phyloP scores from a whole-genome alignment of 2,329 filamentous ascomycete genomes.

The Tolypocladium ovalisporum region DNA sequence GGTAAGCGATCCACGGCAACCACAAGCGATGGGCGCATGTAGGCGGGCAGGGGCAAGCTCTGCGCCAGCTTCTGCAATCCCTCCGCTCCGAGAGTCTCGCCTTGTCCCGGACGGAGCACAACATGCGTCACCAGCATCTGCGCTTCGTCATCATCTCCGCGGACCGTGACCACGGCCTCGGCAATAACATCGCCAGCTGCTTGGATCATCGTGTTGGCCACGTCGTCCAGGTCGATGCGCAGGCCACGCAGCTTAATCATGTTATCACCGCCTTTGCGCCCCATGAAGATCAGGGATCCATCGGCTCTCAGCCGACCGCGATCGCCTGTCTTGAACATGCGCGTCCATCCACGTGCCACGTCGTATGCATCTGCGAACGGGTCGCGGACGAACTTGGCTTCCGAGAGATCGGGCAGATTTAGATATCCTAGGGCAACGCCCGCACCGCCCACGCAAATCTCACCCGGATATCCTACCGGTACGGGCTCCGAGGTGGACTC shows the following conservation, averaged over 20 bases:
- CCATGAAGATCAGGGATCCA: slow-evolving; percentile 22
- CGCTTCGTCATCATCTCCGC: slow-evolving; percentile 1
- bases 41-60: not conserved
- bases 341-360: slow-evolving; percentile 9
- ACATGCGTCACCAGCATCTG: slow-evolving; percentile 18
- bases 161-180: slow-evolving; percentile 12
- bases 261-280: slow-evolving; percentile 28
- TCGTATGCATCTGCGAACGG: slow-evolving; percentile 4
- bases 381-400: not conserved
- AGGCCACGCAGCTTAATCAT: slow-evolving; percentile 34
- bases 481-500: slow-evolving; percentile 6
- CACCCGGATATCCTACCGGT: slow-evolving; percentile 9
- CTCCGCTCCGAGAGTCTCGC: not conserved
- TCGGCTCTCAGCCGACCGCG: slow-evolving; percentile 19
- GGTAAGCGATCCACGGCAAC: slow-evolving; percentile 1
- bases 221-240: slow-evolving; percentile 34
- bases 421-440: slow-evolving; percentile 31
- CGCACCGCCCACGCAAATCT: slow-evolving; percentile 20
- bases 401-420: slow-evolving; percentile 4
- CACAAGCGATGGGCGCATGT: slow-evolving; percentile 2
- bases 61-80: not conserved
- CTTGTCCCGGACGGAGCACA: not conserved
- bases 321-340: slow-evolving; percentile 30
- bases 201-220: slow-evolving; percentile 13
- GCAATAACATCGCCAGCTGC: slow-evolving; percentile 7